Percentiles rank a stretch among this genome's conserved stretches.
These are phyloP conservation scores for Melampsora larici-populina DNA, from an alignment of 1,284 basidiomycete species.

Conservation along the genomic window DNA sequence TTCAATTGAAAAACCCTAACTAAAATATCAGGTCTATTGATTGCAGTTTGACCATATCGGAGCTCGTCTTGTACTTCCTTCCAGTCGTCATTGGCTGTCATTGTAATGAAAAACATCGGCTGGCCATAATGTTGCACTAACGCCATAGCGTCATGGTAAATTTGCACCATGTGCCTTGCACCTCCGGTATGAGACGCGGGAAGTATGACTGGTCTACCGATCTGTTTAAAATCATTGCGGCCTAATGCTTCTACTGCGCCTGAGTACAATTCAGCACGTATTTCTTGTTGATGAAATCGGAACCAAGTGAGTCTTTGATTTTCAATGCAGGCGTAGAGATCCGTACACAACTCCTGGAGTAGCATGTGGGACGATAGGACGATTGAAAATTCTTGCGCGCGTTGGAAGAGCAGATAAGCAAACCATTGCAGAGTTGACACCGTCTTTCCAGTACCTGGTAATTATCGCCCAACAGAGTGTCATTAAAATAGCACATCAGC, in stretches of 20 bases:
- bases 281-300: background rate
- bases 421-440: background rate
- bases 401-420: background rate
- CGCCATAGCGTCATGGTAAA: constrained; percentile 58
- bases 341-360: background rate
- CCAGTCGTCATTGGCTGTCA: constrained; percentile 60
- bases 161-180: constrained; percentile 56
- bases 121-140: constrained; percentile 53
- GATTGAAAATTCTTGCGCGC: background rate
- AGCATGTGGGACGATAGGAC: background rate
- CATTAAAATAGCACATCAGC: background rate
- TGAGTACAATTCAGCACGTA: background rate
- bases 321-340: constrained; percentile 3
- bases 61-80: constrained; percentile 57
- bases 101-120: constrained; percentile 59
- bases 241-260: background rate
- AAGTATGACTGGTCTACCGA: constrained; percentile 51
- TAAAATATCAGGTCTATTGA: constrained; percentile 12
- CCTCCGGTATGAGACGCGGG: constrained; percentile 57
- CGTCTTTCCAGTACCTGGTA: background rate
- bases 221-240: constrained; percentile 19
- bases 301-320: background rate
- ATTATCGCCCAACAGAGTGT: background rate
- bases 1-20: constrained; percentile 3
- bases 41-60: constrained; percentile 55